A percentile compares a stretch with the other conserved stretches of the same genome.
Evolutionary conservation across 2,329 filamentous ascomycete genomes (phyloP).

Genomic region (Cladophialophora psammophila): DNA sequence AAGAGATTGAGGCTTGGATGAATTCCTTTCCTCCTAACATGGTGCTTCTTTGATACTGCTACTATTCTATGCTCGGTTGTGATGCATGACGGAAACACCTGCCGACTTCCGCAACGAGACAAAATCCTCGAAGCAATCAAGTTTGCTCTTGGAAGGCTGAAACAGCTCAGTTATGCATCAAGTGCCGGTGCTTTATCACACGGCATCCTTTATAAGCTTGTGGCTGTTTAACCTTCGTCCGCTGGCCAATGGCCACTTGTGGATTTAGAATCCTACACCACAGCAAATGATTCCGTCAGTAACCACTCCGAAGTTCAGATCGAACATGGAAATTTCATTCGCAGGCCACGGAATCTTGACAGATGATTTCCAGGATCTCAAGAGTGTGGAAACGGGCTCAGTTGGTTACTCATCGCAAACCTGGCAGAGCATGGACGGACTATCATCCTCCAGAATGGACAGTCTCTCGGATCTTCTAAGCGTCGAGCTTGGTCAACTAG

Average conservation of each 20-base stretch:
- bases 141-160: not conserved
- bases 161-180: not conserved
- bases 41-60: not conserved
- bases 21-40: not conserved
- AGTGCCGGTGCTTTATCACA: not conserved
- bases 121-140: not conserved
- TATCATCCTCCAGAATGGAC: not conserved
- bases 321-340: not conserved
- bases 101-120: not conserved
- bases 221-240: not conserved
- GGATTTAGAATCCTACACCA: not conserved
- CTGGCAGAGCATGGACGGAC: not conserved
- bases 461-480: not conserved
- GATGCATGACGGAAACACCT: not conserved
- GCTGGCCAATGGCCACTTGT: not conserved
- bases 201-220: not conserved
- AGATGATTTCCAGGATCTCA: not conserved
- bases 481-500: conserved; percentile 1
- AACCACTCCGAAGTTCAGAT: not conserved
- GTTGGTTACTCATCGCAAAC: not conserved
- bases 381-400: not conserved
- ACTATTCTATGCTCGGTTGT: not conserved
- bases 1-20: not conserved
- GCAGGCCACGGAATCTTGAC: not conserved
- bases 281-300: not conserved